phyloP scores from a whole-genome alignment of 2,329 filamentous ascomycete species.

The Fusarium nelsonii region DNA sequence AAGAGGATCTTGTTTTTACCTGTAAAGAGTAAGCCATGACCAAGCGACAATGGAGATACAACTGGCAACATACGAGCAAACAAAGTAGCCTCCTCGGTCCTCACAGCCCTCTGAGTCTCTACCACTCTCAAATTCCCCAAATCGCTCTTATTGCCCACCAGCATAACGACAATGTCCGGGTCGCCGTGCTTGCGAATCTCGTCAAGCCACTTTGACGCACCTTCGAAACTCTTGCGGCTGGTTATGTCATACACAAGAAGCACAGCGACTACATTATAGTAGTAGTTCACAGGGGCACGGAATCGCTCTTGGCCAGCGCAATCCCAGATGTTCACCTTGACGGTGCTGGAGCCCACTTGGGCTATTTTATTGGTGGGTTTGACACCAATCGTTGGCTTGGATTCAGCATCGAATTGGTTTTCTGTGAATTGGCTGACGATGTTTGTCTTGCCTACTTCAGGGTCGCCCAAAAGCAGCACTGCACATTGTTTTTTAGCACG shows the following conservation, averaged over 20 bases:
- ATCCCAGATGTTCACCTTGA: slow-evolving; percentile 17
- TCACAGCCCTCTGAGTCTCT: slow-evolving; percentile 2
- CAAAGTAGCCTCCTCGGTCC: neutral
- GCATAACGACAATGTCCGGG: neutral
- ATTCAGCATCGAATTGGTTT: neutral
- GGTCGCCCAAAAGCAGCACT: slow-evolving; percentile 14
- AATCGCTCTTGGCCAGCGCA: slow-evolving; percentile 1
- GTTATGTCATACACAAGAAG: slow-evolving; percentile 11
- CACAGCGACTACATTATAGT: neutral
- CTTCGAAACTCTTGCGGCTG: slow-evolving; percentile 1
- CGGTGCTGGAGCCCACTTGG: neutral
- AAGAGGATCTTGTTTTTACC: slow-evolving; percentile 9
- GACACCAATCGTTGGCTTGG: neutral
- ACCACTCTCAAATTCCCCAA: neutral
- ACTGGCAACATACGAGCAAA: slow-evolving; percentile 4
- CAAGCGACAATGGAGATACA: fast-evolving
- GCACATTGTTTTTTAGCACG: neutral
- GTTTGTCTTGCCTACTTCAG: slow-evolving; percentile 11
- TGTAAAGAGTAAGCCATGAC: fast-evolving
- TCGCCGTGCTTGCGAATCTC: slow-evolving; percentile 2
- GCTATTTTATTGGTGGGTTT: slow-evolving; percentile 12
- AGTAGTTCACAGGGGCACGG: neutral
- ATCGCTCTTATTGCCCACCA: slow-evolving; percentile 17
- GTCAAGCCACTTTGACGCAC: neutral
- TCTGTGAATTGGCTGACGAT: slow-evolving; percentile 11